Evolutionary conservation across 345 rosid species (phyloP), one percentile per base, ranked within the genome.

Genomic region (Noccaea caerulescens): DNA sequence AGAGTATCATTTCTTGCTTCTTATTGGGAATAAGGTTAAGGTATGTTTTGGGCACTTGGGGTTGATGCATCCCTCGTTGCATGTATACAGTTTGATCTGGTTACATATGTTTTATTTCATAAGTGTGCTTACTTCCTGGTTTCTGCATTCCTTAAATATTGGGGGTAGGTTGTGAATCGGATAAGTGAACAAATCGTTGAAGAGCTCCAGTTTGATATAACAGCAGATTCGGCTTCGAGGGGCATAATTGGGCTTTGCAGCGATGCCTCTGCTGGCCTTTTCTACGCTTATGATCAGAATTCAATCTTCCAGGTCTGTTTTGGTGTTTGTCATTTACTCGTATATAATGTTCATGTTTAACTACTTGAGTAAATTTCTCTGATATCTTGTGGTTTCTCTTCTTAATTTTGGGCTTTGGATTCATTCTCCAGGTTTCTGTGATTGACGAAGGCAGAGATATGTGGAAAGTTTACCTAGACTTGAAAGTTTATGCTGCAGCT

Each of bases 391-490:
- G 12, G 63, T 50, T 52, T 58, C 63, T 45, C 44, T 32, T 66
- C 76, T 52, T 30, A 66, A 18, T 52, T 58, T 63, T 51, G 38
- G 67, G 68, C 45, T 59, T 52, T 64, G 67, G 71, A 68, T 61
- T 78, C 65, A 38, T 23, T 44, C 74, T 77, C 2, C 75, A 94
- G 99, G 97, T 94, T 42, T 91, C 99, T 66, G 93, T 94, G 63
- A 83, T 79, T 79, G 99, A 94, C 20, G 99, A 94, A 87, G 90
- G 88, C 59, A 86, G 96, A 61, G 97, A 92, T 80, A 94, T 94
- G 99, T 94, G 99, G 99, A 94, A 88, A 88, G 97, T 94, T 63
- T 87, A 94, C 81, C 85, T 92, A 71, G 90, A 92, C 82, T 82
- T 94, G 89, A 94, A 87, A 77, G 97, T 83, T 68, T 94, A 85